A percentile compares a stretch with the other conserved stretches of the same genome.
phyloP scores from a whole-genome alignment of 306 rosid genomes.

The Malus sieversii region DNA sequence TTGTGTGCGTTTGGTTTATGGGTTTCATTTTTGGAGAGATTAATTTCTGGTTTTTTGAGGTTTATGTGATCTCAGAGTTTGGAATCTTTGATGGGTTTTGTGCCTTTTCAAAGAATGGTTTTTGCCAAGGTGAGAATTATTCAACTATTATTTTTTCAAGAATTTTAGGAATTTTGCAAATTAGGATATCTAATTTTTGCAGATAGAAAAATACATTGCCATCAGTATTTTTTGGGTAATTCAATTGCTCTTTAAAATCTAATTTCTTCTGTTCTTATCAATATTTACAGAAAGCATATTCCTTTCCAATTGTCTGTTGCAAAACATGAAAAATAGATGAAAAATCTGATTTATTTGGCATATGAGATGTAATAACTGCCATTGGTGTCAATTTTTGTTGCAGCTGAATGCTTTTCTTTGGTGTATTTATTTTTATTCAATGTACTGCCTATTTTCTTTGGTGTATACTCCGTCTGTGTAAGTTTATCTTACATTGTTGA shows the following conservation, averaged over 20 bases:
- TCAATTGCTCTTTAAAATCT: neutral
- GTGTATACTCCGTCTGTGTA: no score
- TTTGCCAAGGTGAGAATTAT: constrained; percentile 33
- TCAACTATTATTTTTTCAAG: constrained; percentile 6
- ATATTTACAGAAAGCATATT: neutral
- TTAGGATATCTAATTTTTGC: neutral
- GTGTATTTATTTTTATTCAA: neutral
- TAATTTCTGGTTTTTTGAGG: constrained; percentile 16
- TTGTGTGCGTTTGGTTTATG: constrained; percentile 11
- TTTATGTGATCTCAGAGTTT: constrained; percentile 29
- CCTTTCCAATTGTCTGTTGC: neutral
- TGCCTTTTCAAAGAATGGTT: constrained; percentile 28
- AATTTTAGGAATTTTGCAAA: constrained; percentile 4
- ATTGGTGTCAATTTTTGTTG: neutral
- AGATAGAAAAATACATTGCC: neutral
- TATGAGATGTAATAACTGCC: neutral
- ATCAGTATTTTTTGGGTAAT: neutral
- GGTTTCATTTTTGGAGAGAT: constrained; percentile 19
- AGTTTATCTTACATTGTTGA: no score
- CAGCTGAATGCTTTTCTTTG: neutral
- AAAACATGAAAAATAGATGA: neutral
- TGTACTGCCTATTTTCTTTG: no score
- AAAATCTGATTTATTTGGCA: neutral
- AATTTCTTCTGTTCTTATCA: constrained; percentile 10
- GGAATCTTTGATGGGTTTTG: constrained; percentile 27